phyloP scores from a whole-genome alignment of 257 asterid species.

The Fraxinus americana region DNA sequence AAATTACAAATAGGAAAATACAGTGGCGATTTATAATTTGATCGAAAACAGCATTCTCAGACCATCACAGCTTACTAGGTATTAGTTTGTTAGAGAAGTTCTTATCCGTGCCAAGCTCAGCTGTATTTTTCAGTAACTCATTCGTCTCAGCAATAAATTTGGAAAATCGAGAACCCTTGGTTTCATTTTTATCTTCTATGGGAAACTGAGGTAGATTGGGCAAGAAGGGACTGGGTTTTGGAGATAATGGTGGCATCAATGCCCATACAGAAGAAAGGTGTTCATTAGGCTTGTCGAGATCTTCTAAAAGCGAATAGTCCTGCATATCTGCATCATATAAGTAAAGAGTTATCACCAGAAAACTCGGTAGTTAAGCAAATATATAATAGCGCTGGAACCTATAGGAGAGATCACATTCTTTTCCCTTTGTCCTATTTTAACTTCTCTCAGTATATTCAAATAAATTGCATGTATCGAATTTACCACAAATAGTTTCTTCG shows the following conservation, averaged over 20 bases:
- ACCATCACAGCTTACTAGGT: slow-evolving; percentile 68
- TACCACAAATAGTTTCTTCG: slow-evolving; percentile 10
- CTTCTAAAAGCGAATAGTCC: slow-evolving; percentile 55
- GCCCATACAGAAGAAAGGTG: slow-evolving; percentile 89
- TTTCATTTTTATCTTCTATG: slow-evolving; percentile 47
- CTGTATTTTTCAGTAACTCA: slow-evolving; percentile 48
- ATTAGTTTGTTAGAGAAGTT: slow-evolving; percentile 37
- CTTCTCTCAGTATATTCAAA: slow-evolving; percentile 3
- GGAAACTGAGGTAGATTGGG: slow-evolving; percentile 47
- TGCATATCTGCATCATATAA: slow-evolving; percentile 61
- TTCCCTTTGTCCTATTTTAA: not conserved
- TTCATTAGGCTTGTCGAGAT: slow-evolving; percentile 78
- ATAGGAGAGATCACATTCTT: not conserved
- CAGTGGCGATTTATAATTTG: slow-evolving; percentile 16
- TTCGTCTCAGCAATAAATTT: slow-evolving; percentile 75
- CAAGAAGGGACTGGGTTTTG: slow-evolving; percentile 59
- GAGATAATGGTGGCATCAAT: slow-evolving; percentile 74
- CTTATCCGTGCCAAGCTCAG: slow-evolving; percentile 44
- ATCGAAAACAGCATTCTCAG: not conserved
- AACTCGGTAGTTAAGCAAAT: not conserved
- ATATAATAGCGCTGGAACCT: not conserved
- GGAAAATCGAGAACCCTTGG: slow-evolving; percentile 87
- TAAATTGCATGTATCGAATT: not conserved
- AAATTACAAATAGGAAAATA: not conserved
- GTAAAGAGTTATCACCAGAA: slow-evolving; percentile 6